These are phyloP conservation scores for Cicer cuneatum DNA, from an alignment of 306 rosid species.

Conservation along the genomic window DNA sequence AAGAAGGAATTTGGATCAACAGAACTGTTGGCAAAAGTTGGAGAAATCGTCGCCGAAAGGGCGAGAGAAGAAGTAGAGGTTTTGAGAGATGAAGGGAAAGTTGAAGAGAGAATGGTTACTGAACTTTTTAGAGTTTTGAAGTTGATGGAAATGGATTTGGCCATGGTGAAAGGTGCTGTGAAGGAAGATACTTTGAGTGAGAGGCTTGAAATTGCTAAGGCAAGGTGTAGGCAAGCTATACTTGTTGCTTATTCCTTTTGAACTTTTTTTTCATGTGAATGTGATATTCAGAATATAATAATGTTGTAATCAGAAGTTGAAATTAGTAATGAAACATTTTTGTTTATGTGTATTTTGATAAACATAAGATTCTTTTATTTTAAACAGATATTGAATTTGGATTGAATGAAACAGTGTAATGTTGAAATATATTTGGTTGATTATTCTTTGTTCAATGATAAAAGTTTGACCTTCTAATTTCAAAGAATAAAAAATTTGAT, in stretches of 20 bases:
- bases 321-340: background rate
- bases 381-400: background rate
- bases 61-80: slow-evolving; percentile 88
- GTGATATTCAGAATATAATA: slow-evolving; percentile 3
- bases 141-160: slow-evolving; percentile 92
- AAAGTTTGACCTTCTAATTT: no score
- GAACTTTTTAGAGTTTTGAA: slow-evolving; percentile 84
- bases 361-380: background rate
- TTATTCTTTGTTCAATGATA: no score
- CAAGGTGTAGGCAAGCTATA: slow-evolving; percentile 97
- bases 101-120: slow-evolving; percentile 87
- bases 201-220: slow-evolving; percentile 84
- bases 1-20: slow-evolving; percentile 79
- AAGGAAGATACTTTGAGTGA: slow-evolving; percentile 80
- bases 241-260: slow-evolving; percentile 88
- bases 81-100: slow-evolving; percentile 79
- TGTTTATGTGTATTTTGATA: slow-evolving; percentile 24
- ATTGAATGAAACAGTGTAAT: background rate
- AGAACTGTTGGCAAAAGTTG: slow-evolving; percentile 72
- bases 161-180: slow-evolving; percentile 81
- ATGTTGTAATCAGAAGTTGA: background rate
- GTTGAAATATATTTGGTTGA: no score
- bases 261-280: slow-evolving; percentile 19
- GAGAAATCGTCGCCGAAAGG: slow-evolving; percentile 88
- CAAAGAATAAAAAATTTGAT: no score